Percentiles rank a stretch among this genome's conserved stretches.
phyloP scores from a whole-genome alignment of 495 filamentous ascomycete genomes.

The Hyaloscypha hepaticicola region DNA sequence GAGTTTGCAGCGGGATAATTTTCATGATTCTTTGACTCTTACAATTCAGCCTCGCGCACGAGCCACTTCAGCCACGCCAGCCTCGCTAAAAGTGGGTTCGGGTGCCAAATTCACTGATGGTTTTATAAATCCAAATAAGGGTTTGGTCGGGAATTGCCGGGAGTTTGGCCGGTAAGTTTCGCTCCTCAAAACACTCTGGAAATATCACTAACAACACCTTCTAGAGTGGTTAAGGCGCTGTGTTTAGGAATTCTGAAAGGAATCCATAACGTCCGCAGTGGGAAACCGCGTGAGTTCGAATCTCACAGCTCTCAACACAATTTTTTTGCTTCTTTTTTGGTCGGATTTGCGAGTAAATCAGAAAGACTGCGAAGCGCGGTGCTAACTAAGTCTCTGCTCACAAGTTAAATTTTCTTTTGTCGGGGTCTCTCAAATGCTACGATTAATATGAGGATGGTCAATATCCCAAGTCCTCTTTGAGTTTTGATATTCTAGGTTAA shows the following conservation, averaged over 20 bases:
- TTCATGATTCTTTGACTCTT: background rate
- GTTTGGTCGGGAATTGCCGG: background rate
- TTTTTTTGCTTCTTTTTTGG: constrained; percentile 21
- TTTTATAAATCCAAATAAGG: constrained; percentile 6
- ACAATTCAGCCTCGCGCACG: background rate
- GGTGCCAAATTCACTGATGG: background rate
- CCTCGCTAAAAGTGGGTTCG: constrained; percentile 11
- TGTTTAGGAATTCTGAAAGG: constrained; percentile 43
- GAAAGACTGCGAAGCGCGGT: too few species aligned
- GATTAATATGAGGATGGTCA: too few species aligned
- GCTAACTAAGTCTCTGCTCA: too few species aligned
- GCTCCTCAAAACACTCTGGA: background rate
- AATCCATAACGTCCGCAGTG: constrained; percentile 30
- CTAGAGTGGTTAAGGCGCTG: constrained; percentile 53
- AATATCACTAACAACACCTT: constrained; percentile 25
- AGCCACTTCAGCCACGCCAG: constrained; percentile 11
- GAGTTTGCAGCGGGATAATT: background rate
- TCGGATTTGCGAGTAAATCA: too few species aligned
- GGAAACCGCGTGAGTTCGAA: constrained; percentile 47
- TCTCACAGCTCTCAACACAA: constrained; percentile 41
- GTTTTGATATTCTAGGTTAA: too few species aligned
- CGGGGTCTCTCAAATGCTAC: too few species aligned
- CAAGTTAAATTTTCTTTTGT: too few species aligned
- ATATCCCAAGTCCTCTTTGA: too few species aligned
- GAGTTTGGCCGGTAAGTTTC: background rate